Evolutionary conservation across 208 protist genomes (phyloP).

Genomic region (Sergeia podlipaevii): DNA sequence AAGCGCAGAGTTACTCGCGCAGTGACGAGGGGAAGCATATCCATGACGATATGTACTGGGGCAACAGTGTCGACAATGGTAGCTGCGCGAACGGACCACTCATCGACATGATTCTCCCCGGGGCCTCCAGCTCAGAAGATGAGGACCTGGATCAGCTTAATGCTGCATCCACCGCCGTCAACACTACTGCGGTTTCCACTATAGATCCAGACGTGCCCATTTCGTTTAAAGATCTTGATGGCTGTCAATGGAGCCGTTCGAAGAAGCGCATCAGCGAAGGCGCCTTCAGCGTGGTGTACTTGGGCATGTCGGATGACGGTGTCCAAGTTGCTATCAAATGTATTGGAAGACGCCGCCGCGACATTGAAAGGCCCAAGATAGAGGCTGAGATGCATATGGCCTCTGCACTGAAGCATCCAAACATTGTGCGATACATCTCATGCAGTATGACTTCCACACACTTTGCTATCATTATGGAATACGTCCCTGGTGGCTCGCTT

Average conservation of each 20-base stretch:
- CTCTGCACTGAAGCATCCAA: conserved; percentile 60
- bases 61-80: no score
- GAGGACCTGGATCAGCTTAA: no score
- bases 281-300: conserved; percentile 66
- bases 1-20: no score
- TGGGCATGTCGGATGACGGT: conserved; percentile 66
- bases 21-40: no score
- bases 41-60: no score
- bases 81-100: no score
- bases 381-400: conserved; percentile 60
- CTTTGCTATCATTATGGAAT: conserved; percentile 85
- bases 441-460: conserved; percentile 53
- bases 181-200: no score
- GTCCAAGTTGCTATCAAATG: conserved; percentile 83
- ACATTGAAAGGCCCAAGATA: conserved; percentile 56
- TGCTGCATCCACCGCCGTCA: no score
- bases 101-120: no score
- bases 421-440: conserved; percentile 78
- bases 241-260: conserved; percentile 54
- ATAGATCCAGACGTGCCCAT: no score
- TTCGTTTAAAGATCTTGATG: conserved; percentile 47
- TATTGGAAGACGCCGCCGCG: conserved; percentile 53
- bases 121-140: no score
- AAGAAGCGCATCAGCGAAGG: conserved; percentile 59
- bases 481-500: conserved; percentile 78